Evolutionary conservation across 139 green algal species (phyloP).

Genomic region (Coelastrella sp.): DNA sequence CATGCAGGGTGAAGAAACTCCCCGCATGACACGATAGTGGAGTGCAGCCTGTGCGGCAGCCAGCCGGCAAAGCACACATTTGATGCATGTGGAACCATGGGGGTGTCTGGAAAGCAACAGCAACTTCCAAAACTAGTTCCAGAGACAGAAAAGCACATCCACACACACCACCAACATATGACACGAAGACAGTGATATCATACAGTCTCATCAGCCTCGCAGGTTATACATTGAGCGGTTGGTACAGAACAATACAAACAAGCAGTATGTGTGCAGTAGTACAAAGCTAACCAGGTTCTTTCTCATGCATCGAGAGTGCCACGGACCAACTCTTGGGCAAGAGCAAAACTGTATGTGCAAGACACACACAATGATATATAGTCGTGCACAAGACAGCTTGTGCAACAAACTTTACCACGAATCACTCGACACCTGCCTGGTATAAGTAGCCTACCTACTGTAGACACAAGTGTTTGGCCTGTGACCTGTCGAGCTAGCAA

Average conservation of each 20-base stretch:
- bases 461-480: too few relatives aligned
- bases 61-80: background rate
- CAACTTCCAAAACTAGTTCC: background rate
- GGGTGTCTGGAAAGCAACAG: background rate
- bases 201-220: background rate
- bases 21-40: background rate
- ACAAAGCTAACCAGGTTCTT: background rate
- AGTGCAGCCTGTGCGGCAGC: background rate
- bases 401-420: too few relatives aligned
- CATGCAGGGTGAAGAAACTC: background rate
- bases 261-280: background rate
- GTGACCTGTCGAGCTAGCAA: too few relatives aligned
- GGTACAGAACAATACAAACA: background rate
- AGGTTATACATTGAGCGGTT: background rate
- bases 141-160: background rate
- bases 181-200: background rate
- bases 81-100: background rate
- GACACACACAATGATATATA: too few relatives aligned
- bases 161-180: background rate
- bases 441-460: too few relatives aligned
- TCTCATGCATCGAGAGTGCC: background rate
- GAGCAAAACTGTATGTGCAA: background rate
- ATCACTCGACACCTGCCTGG: too few relatives aligned
- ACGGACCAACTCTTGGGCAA: background rate
- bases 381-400: too few relatives aligned